Conservation (phyloP, 768 basidiomycete genomes). For the Pleurotus giganteus region DNA sequence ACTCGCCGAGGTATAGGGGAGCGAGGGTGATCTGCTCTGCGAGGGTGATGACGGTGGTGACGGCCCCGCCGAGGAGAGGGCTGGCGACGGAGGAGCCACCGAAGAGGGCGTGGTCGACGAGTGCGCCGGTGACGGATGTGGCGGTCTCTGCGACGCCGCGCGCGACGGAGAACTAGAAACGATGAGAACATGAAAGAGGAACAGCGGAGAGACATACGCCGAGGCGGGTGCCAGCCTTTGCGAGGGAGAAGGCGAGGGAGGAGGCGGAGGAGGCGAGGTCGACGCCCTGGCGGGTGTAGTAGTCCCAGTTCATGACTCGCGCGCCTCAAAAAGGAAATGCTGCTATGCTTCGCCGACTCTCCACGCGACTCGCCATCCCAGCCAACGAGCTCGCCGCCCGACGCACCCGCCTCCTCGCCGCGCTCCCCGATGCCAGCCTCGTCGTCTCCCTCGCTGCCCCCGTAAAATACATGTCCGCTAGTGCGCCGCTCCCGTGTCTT, state of each 20-base stretch:
- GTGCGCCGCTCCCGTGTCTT: constrained; percentile 40
- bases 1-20: constrained; percentile 73
- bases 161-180: constrained; percentile 62
- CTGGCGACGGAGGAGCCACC: constrained; percentile 59
- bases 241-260: constrained; percentile 65
- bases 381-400: constrained; percentile 74
- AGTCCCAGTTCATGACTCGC: constrained; percentile 44
- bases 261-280: constrained; percentile 65
- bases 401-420: constrained; percentile 66
- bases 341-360: neutral
- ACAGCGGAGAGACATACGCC: constrained; percentile 47
- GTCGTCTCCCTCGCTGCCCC: constrained; percentile 79
- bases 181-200: neutral
- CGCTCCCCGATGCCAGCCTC: constrained; percentile 66
- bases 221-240: constrained; percentile 64
- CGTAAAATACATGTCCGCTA: constrained; percentile 82
- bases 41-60: constrained; percentile 59
- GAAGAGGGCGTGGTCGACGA: constrained; percentile 66
- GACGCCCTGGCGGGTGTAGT: constrained; percentile 54
- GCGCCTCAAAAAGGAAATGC: neutral
- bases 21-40: constrained; percentile 73
- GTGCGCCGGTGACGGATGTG: constrained; percentile 54
- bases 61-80: constrained; percentile 53
- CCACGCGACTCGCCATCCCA: too few species aligned
- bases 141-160: constrained; percentile 58